Conservation (phyloP, 768 basidiomycete species). For the Pleurotus citrinopileatus region DNA sequence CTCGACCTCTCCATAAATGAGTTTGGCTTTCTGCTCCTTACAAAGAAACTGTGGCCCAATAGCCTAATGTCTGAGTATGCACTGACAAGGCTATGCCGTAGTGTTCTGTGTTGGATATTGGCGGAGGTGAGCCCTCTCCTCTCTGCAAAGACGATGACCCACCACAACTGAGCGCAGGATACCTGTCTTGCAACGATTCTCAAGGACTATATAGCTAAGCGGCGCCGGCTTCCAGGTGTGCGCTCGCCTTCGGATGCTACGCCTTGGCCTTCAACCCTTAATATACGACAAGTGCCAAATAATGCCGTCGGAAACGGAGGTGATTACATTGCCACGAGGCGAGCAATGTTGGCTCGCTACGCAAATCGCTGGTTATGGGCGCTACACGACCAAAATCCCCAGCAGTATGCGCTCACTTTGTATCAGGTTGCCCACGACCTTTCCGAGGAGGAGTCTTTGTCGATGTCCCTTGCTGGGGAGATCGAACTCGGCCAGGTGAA, state of each 20-base stretch:
- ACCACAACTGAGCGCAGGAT: slow-evolving; percentile 43
- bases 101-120: slow-evolving; percentile 67
- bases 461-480: slow-evolving; percentile 11
- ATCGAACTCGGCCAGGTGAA: not conserved
- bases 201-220: slow-evolving; percentile 62
- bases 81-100: slow-evolving; percentile 54
- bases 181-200: slow-evolving; percentile 63
- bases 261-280: slow-evolving; percentile 54
- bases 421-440: slow-evolving; percentile 53
- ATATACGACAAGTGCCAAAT: slow-evolving; percentile 31
- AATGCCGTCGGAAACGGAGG: slow-evolving; percentile 58
- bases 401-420: slow-evolving; percentile 47
- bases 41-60: slow-evolving; percentile 71
- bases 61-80: slow-evolving; percentile 72
- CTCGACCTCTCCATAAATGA: slow-evolving; percentile 75
- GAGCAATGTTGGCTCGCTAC: slow-evolving; percentile 51
- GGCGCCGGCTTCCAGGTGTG: slow-evolving; percentile 62
- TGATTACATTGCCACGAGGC: slow-evolving; percentile 64
- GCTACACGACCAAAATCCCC: slow-evolving; percentile 59
- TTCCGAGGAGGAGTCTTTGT: slow-evolving; percentile 24
- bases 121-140: slow-evolving; percentile 49
- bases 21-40: slow-evolving; percentile 66
- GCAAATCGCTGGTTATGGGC: slow-evolving; percentile 67
- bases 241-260: slow-evolving; percentile 37
- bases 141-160: slow-evolving; percentile 8